phyloP scores from a whole-genome alignment of 1,139 yeast species.

The Blastobotrys proliferans region DNA sequence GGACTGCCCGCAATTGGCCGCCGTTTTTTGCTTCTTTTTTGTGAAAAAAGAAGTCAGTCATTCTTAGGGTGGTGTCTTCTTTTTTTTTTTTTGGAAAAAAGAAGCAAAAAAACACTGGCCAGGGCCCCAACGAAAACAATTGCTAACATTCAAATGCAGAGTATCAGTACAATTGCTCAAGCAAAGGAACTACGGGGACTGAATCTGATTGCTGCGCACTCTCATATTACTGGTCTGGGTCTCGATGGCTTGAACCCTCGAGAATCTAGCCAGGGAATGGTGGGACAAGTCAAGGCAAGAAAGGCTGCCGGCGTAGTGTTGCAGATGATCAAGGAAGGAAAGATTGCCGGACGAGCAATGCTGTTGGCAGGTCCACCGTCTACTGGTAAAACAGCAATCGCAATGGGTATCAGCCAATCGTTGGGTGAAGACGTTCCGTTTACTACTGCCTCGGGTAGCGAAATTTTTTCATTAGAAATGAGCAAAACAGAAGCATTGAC shows the following conservation, averaged over 20 bases:
- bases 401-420: constrained; percentile 91
- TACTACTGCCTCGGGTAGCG: constrained; percentile 92
- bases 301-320: constrained; percentile 92
- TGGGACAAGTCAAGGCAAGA: constrained; percentile 92
- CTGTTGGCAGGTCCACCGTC: constrained; percentile 97
- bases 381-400: constrained; percentile 98
- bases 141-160: not conserved
- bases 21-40: no score
- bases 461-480: constrained; percentile 83
- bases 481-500: constrained; percentile 94
- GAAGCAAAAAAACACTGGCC: not conserved
- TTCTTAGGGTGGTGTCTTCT: no score
- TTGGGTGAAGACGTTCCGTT: constrained; percentile 92
- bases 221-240: constrained; percentile 94
- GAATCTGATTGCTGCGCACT: constrained; percentile 80
- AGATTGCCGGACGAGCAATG: constrained; percentile 96
- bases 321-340: constrained; percentile 89
- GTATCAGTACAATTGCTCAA: constrained; percentile 33
- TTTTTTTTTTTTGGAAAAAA: not conserved
- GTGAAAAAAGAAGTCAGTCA: no score
- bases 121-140: not conserved
- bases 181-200: constrained; percentile 40
- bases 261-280: constrained; percentile 86
- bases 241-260: constrained; percentile 84
- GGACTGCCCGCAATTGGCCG: no score